Evolutionary conservation across 2,329 filamentous ascomycete species (phyloP).

Genomic region (Aspergillus jensenii): DNA sequence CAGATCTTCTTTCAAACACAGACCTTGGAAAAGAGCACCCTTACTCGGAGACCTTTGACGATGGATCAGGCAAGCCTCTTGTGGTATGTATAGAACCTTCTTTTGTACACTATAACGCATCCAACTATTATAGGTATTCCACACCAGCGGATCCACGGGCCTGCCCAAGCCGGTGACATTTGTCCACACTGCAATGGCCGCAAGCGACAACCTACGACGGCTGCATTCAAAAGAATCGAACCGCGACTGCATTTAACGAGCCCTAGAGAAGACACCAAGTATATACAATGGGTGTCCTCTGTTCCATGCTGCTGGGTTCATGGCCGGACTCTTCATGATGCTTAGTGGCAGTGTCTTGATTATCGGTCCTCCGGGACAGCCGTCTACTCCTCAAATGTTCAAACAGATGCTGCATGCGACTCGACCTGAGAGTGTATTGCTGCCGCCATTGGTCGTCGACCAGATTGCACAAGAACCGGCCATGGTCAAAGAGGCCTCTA

Average conservation of each 20-base stretch:
- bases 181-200: constrained; percentile 4
- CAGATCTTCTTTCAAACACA: background rate
- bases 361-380: constrained; percentile 1
- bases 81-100: background rate
- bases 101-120: background rate
- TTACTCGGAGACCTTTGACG: background rate
- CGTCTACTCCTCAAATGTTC: background rate
- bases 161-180: constrained; percentile 9
- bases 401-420: background rate
- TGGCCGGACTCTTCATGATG: background rate
- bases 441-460: constrained; percentile 8
- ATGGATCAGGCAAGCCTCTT: background rate
- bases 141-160: constrained; percentile 13
- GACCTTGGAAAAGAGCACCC: background rate
- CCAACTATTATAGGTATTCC: constrained; percentile 1
- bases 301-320: constrained; percentile 8
- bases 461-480: constrained; percentile 2
- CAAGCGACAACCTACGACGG: background rate
- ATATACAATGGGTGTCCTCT: constrained; percentile 5
- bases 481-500: background rate
- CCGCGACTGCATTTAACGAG: background rate
- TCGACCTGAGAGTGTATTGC: background rate
- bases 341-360: background rate
- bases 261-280: background rate
- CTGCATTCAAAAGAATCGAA: background rate